phyloP scores from a whole-genome alignment of 129 eudicot species.

The Kitagawia praeruptora region DNA sequence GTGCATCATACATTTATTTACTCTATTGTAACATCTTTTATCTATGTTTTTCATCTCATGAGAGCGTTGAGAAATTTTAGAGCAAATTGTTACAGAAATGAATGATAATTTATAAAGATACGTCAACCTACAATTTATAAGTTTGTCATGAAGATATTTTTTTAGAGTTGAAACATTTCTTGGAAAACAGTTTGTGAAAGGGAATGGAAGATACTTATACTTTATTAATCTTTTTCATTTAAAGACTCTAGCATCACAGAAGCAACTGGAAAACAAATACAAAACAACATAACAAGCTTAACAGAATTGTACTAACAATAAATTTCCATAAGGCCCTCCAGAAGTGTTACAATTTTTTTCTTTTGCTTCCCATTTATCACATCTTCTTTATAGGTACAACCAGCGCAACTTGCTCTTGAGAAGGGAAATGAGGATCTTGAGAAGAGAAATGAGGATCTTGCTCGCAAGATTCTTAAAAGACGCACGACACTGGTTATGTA shows the following conservation, averaged over 20 bases:
- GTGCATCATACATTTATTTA: not conserved
- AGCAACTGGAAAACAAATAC: conserved; percentile 84
- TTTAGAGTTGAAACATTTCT: conserved; percentile 3
- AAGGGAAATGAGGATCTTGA: too few relatives aligned
- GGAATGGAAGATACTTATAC: not conserved
- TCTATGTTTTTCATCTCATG: conserved; percentile 11
- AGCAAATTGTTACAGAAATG: conserved; percentile 86
- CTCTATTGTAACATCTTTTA: conserved; percentile 2
- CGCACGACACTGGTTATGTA: conserved; percentile 87
- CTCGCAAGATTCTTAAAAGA: conserved; percentile 93
- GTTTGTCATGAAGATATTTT: conserved; percentile 1
- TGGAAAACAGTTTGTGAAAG: not conserved
- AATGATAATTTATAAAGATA: conserved; percentile 86
- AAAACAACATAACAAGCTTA: conserved; percentile 88
- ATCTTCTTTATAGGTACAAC: conserved; percentile 50
- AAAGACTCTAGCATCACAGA: conserved; percentile 96
- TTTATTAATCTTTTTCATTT: conserved; percentile 5
- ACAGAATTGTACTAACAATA: conserved; percentile 55
- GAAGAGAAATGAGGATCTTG: conserved; percentile 98
- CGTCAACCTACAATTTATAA: conserved; percentile 99
- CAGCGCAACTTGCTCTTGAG: conserved; percentile 92
- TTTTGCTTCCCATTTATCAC: conserved; percentile 1
- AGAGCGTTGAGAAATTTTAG: conserved; percentile 96
- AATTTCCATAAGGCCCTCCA: too few relatives aligned
- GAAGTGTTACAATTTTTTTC: not conserved